Base-by-base conservation (phyloP, 2,329 filamentous ascomycete species). In the Sclerotinia minor region DNA sequence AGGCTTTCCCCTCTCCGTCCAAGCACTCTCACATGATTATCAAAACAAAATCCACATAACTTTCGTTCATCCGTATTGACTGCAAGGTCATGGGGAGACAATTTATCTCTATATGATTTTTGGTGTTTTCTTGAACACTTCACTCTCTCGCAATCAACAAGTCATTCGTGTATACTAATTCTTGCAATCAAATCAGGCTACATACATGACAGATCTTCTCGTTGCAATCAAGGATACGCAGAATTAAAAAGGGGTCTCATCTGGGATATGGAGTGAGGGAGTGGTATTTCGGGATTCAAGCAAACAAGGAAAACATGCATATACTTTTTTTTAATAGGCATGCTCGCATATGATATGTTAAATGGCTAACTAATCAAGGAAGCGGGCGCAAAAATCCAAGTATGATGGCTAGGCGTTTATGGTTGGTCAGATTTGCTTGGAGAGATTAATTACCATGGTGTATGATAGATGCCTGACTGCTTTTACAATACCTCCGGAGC, bases 21-120 rank as follows among this genome's bases (percentile, higher is more conserved):
- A 69, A 69, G 47, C 72, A 69, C 61, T 72, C 71, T 52, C 71
- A 50, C 70, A 83, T 93, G 92, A 97, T 97, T 95, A 92, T 85
- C 86, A 84, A 61, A 61, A 87, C 83, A 85, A 83, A 72, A 84
- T 86, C 83, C 81, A 82, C 83, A 91, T 97, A 98, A 98, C 95
- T 99, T 99, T 99, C 95, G 95, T 99, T 99, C 95, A 94, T 94
- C 95, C 92, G 92, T 86, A 96, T 89, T 87, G 90, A 91, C 89
- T 85, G 85, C 83, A 88, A 86, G 86, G 91, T 92, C 85, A 83
- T 97, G 93, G 87, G 92, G 93, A 97, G 81, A 84, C 66, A 81
- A 72, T 78, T 78, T 82, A 81, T 79, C 79, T 52, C 13, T 81
- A 80, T 80, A 81, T 83, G 80, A 82, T 74, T 70, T 70, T 69